Base-by-base conservation (phyloP, 441 rosid species). In the Geranium incanum region DNA sequence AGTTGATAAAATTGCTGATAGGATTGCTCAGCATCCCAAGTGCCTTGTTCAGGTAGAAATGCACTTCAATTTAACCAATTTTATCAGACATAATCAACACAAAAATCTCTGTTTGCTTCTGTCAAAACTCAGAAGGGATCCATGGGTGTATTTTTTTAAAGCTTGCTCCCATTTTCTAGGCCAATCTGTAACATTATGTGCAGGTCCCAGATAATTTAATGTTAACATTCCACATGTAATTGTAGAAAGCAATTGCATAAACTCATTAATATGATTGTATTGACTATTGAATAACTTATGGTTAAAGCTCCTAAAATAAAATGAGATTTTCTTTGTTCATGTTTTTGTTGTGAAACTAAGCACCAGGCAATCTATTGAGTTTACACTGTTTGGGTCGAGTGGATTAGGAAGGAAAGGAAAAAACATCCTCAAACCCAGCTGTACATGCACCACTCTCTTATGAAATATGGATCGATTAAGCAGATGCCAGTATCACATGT, bases 1-100 rank as follows among this genome's bases (percentile, higher is more conserved):
- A 82, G 90, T 90, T 74, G 97, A 95, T 70, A 83, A 81, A 76
- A 78, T 88, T 23, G 69, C 83, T 23, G 97, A 89, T 69, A 82
- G 75, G 75, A 75, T 95, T 74, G 87, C 97, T 62, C 71, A 88
- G 78, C 97, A 91, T 86, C 94, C 98, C 8, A 86, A 76, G 78
- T 85, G 90, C 84, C 78, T 39, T 52, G 60, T 52, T 52, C 60
- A 52, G 60, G 60, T 52, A 52, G 18, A 52, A 52, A 52, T n/a
- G 60, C 15, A 52, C 15, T 52, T 52, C 5, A 13, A 52, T 5
- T 52, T 52, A 13, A 52, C 15, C 60, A 28, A 28, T 28, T 0
- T 52, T n/a, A 3, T 52, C 18, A 13, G 5, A 52, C 15, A 50
- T 3, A 12, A 50, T 50, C 16, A 50, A 50, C 5, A 50, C 0